These are phyloP conservation scores for Wallemia mellicola DNA, from an alignment of 1,284 basidiomycete genomes.

Conservation along the genomic window DNA sequence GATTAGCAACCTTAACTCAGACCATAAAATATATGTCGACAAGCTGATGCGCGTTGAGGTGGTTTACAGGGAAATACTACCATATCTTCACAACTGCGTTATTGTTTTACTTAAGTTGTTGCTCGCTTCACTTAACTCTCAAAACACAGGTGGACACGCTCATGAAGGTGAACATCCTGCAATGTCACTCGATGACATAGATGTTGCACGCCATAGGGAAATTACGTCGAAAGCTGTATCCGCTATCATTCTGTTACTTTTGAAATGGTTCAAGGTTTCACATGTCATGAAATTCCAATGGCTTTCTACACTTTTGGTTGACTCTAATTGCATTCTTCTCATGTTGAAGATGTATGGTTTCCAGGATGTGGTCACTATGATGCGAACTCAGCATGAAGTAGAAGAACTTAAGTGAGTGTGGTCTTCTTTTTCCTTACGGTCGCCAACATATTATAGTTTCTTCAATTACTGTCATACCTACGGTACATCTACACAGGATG, in stretches of 20 bases:
- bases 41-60: slow-evolving; percentile 59
- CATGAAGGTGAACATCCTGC: slow-evolving; percentile 22
- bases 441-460: too few relatives aligned
- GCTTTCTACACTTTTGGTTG: slow-evolving; percentile 70
- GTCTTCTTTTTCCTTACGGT: too few relatives aligned
- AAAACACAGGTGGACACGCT: slow-evolving; percentile 7
- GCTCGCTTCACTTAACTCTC: slow-evolving; percentile 45
- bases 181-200: slow-evolving; percentile 71
- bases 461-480: slow-evolving; percentile 57
- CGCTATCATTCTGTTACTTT: slow-evolving; percentile 56
- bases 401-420: slow-evolving; percentile 54
- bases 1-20: slow-evolving; percentile 8
- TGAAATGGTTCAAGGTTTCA: slow-evolving; percentile 98
- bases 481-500: slow-evolving; percentile 9
- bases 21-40: slow-evolving; percentile 44
- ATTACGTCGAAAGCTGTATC: slow-evolving; percentile 93
- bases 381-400: slow-evolving; percentile 65
- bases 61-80: slow-evolving; percentile 57
- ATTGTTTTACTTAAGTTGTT: slow-evolving; percentile 64
- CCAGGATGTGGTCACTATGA: slow-evolving; percentile 56
- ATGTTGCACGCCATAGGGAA: slow-evolving; percentile 81
- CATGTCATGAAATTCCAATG: slow-evolving; percentile 98
- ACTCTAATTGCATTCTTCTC: slow-evolving; percentile 76
- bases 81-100: slow-evolving; percentile 55
- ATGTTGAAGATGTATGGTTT: slow-evolving; percentile 95